Conservation (phyloP, 2,329 filamentous ascomycete genomes). For the Amylocarpus encephaloides region DNA sequence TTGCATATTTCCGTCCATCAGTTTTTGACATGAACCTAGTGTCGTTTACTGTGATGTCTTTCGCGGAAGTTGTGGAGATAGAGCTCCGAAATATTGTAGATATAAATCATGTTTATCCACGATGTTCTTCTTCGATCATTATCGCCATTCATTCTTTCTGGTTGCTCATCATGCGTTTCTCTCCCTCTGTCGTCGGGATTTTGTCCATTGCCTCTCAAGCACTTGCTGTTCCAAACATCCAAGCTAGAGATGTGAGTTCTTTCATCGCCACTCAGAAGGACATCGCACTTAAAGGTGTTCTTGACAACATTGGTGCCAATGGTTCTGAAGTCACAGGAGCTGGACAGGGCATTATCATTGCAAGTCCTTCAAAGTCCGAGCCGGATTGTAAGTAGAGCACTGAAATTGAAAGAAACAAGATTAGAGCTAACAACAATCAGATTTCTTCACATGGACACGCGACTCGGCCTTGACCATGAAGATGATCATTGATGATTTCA, state of each 20-base stretch:
- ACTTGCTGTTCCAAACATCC: conserved; percentile 11
- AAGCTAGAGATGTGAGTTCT: conserved; percentile 21
- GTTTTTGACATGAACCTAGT: neutral
- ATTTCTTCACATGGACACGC: conserved; percentile 73
- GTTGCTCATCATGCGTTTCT: conserved; percentile 9
- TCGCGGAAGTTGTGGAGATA: neutral
- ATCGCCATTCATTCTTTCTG: neutral
- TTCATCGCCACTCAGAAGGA: conserved; percentile 41
- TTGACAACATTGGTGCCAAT: conserved; percentile 49
- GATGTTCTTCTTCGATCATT: neutral
- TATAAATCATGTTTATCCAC: neutral
- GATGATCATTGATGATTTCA: conserved; percentile 59
- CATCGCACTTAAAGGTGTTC: conserved; percentile 43
- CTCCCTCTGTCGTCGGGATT: neutral
- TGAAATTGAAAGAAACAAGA: too few relatives aligned
- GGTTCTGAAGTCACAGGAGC: conserved; percentile 43
- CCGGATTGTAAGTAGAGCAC: conserved; percentile 43
- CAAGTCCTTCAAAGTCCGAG: conserved; percentile 46
- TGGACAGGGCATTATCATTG: conserved; percentile 45
- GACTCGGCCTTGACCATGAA: conserved; percentile 70
- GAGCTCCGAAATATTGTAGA: neutral
- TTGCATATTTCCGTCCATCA: conserved; percentile 1
- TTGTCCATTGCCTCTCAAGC: conserved; percentile 2
- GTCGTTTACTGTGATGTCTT: neutral
- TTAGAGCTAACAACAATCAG: conserved; percentile 35